Conservation (phyloP, 306 rosid species). For the Quercus agrifolia region DNA sequence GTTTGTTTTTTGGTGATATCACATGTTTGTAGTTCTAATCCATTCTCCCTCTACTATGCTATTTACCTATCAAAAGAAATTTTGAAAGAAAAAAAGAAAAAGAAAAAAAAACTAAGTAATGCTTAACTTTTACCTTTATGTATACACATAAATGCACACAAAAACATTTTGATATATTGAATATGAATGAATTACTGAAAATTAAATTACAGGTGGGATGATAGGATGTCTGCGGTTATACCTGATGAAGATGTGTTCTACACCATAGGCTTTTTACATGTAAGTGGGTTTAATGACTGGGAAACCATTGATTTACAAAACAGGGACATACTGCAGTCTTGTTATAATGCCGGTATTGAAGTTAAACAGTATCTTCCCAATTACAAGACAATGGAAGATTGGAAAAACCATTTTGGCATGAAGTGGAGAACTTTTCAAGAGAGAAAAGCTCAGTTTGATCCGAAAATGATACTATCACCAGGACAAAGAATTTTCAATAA, state of each 20-base stretch:
- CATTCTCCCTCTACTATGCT: too few species aligned
- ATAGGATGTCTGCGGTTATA: constrained; percentile 58
- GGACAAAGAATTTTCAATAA: constrained; percentile 69
- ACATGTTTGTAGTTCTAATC: too few species aligned
- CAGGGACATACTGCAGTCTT: constrained; percentile 58
- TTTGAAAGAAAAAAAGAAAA: too few species aligned
- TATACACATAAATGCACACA: too few species aligned
- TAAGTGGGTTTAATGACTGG: constrained; percentile 74
- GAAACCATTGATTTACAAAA: constrained; percentile 57
- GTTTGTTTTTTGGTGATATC: too few species aligned
- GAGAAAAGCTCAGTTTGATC: constrained; percentile 67
- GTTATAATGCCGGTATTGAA: constrained; percentile 46
- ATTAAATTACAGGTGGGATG: constrained; percentile 63
- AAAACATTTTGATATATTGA: too few species aligned
- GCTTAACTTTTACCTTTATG: too few species aligned
- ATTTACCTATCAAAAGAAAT: too few species aligned
- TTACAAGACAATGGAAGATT: constrained; percentile 47
- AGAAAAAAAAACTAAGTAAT: too few species aligned
- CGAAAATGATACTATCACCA: constrained; percentile 80
- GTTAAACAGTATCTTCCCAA: constrained; percentile 76
- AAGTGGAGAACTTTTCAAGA: constrained; percentile 65
- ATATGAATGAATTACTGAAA: too few species aligned
- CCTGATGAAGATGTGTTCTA: constrained; percentile 89
- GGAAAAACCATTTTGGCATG: constrained; percentile 71
- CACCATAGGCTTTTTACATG: constrained; percentile 66